These are phyloP conservation scores for Phytophthora quininea DNA, from an alignment of 352 stramenopile genomes.

Conservation along the genomic window DNA sequence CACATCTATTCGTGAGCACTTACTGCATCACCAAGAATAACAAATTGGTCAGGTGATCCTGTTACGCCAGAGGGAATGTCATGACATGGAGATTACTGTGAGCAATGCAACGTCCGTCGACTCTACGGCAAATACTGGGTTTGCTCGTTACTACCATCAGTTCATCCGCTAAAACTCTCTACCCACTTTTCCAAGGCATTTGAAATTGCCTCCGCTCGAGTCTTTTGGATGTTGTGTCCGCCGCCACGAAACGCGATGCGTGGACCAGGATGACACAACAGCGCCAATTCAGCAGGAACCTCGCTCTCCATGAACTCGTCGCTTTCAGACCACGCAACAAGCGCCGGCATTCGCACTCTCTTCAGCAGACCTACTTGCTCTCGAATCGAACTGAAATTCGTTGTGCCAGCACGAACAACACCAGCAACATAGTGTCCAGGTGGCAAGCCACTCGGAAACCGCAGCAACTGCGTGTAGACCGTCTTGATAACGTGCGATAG, in stretches of 20 bases:
- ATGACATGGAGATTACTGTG: neutral
- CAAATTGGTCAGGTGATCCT: neutral
- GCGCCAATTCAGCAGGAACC: conserved; percentile 41
- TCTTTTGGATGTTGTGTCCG: conserved; percentile 74
- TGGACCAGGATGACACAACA: conserved; percentile 35
- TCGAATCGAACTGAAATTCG: conserved; percentile 44
- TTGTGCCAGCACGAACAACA: conserved; percentile 49
- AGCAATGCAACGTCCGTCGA: neutral
- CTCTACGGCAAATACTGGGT: conserved; percentile 15
- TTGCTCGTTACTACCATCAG: neutral
- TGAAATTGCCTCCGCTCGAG: conserved; percentile 39
- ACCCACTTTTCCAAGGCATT: conserved; percentile 33
- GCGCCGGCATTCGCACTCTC: conserved; percentile 28
- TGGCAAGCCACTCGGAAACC: conserved; percentile 31
- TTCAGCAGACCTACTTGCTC: conserved; percentile 35
- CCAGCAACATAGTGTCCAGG: conserved; percentile 44
- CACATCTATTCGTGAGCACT: neutral
- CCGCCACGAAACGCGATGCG: conserved; percentile 45
- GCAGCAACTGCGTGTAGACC: conserved; percentile 45
- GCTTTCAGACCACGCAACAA: conserved; percentile 52
- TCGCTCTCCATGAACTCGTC: conserved; percentile 58
- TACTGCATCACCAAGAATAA: neutral
- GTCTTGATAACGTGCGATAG: conserved; percentile 32
- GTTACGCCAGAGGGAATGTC: neutral
- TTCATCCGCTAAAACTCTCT: conserved; percentile 20